Evolutionary conservation across 345 rosid species (phyloP).

Genomic region (Bruguiera parviflora): DNA sequence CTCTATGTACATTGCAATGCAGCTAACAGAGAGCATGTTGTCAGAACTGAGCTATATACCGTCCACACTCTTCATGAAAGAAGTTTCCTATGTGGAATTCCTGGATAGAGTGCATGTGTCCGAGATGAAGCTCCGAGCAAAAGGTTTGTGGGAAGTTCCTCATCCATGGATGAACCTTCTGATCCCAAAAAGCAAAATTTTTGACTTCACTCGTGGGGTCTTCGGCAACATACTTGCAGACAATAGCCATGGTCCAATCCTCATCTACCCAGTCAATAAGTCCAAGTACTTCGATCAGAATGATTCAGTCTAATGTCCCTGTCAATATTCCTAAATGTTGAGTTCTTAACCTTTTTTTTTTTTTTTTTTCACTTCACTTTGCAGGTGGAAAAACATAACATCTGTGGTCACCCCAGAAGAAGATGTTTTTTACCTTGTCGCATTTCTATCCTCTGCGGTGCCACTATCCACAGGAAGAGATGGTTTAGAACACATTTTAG

Average conservation of each 20-base stretch:
- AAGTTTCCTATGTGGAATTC: constrained; percentile 72
- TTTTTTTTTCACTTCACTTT: constrained; percentile 11
- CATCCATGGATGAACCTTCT: constrained; percentile 97
- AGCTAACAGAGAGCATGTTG: constrained; percentile 53
- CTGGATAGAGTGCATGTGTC: constrained; percentile 80
- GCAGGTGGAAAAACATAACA: constrained; percentile 83
- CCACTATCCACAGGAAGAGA: constrained; percentile 59
- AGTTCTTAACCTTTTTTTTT: constrained; percentile 1
- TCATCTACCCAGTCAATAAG: constrained; percentile 78
- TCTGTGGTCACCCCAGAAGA: constrained; percentile 74
- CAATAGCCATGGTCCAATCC: constrained; percentile 80
- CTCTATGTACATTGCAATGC: constrained; percentile 20
- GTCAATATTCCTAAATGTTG: not conserved
- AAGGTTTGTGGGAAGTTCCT: constrained; percentile 90
- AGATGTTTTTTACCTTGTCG: constrained; percentile 72
- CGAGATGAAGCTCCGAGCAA: constrained; percentile 60
- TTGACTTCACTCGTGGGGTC: constrained; percentile 51
- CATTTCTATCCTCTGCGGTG: constrained; percentile 68
- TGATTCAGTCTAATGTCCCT: not conserved
- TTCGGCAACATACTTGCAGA: constrained; percentile 62
- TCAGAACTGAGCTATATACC: constrained; percentile 62
- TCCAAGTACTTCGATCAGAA: constrained; percentile 50
- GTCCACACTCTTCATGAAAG: constrained; percentile 63
- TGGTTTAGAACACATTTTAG: constrained; percentile 59
- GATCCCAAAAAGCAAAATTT: constrained; percentile 61